Evolutionary conservation across 139 green algal genomes (phyloP).

Genomic region (Pleodorina starrii): DNA sequence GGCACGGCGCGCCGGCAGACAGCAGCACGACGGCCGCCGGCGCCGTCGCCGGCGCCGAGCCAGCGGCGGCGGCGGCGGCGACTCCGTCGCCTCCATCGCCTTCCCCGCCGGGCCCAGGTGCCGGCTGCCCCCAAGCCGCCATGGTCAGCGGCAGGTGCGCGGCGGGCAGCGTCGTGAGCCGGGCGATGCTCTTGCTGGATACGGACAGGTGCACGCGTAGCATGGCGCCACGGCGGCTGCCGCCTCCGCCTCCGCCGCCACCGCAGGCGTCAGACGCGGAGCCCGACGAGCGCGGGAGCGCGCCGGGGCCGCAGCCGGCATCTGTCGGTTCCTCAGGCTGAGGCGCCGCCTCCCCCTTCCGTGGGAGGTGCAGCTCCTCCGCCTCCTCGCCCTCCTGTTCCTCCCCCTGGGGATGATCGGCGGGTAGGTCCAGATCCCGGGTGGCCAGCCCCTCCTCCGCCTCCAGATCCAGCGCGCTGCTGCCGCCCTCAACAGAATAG

Average conservation of each 20-base stretch:
- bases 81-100: neutral
- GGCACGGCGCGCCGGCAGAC: neutral
- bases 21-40: slow-evolving; percentile 2
- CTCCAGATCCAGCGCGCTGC: slow-evolving; percentile 1
- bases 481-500: slow-evolving; percentile 55
- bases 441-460: neutral
- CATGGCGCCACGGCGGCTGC: neutral
- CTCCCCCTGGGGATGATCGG: neutral
- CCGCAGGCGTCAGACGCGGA: no score
- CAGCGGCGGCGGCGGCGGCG: neutral
- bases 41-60: neutral
- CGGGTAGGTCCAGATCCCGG: neutral
- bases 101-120: neutral
- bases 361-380: no score
- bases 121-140: neutral
- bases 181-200: neutral
- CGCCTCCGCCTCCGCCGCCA: neutral
- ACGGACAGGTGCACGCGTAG: neutral
- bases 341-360: no score
- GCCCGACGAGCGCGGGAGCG: no score
- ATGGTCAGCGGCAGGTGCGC: neutral
- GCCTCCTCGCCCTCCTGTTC: no score
- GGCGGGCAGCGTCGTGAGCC: neutral
- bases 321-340: no score
- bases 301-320: no score